Evolutionary conservation across 768 basidiomycete genomes (phyloP), one percentile per base, ranked within the genome.

Genomic region (Lactarius evosmus): DNA sequence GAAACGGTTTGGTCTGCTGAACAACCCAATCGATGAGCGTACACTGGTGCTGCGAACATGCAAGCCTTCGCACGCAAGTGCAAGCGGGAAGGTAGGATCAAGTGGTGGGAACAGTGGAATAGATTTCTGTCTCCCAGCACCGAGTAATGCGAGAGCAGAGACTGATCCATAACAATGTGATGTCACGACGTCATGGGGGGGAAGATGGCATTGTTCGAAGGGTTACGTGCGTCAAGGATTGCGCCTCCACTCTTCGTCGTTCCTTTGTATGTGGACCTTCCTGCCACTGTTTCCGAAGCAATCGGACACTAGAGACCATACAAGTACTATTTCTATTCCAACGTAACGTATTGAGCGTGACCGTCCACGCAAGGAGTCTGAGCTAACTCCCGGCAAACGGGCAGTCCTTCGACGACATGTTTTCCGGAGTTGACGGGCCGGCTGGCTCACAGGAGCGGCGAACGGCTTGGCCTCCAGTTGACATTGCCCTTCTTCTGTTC

Each of bases 181-280:
- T 82, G 54, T 89, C 89, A 4, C 83, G 89, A 38, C 74, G 80
- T 4, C 79, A 79, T 59, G 80, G 84, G 57, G 82, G 93, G 91
- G n/a, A 98, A 98, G 75, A 82, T 98, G 73, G 95, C 95, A 0
- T 77, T 96, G 2, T 98, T 98, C 72, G 97, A 98, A 74, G 67
- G 69, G 4, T 36, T 76, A 25, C 72, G 16, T 4, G 59, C 16
- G 58, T 52, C 44, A 66, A 62, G 63, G 12, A 46, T 65, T n/a
- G 71, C 69, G 7, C 69, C 71, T 1, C 68, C 71, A 0, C 76
- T 77, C 59, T 79, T n/a, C n/a, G 72, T 66, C 6, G 75, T 80
- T 40, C 77, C 78, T 4, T 81, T 78, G 2, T 73, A 72, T 33
- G 79, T 79, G 16, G 75, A 81, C 17, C 53, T 81, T n/a, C 64